Evolutionary conservation across 23 red algal genomes (phyloP), one percentile per base, ranked within the genome.

Genomic region (Cyanidiococcus yangmingshanensis): DNA sequence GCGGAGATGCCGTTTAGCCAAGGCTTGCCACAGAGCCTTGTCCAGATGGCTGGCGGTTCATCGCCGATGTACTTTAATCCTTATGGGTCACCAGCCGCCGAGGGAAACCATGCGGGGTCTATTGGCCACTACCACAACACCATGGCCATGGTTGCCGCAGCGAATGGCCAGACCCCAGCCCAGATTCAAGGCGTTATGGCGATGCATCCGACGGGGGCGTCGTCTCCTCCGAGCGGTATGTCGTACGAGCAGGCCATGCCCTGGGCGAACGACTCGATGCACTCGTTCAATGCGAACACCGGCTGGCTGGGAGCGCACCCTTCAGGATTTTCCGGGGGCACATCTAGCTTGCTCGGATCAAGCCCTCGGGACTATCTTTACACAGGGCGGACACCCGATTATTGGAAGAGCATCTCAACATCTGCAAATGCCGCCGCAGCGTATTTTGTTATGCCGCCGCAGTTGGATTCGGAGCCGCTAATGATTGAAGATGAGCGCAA

Each of bases 1-100:
- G 45, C 45, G 12, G 45, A 54, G 45, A 54, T 54, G 45, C 21
- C 45, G 21, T 54, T 54, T 54, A 7, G 21, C 45, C 45, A 54
- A 21, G 45, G 45, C 45, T 21, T 54, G 45, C 45, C 45, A 7
- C 45, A 54, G 21, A 54, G 45, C 45, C 45, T 54, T 21, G 45
- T 21, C 45, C 45, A 54, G 45, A 54, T 54, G 45, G 21, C 45
- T 21, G 45, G 12, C 7, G 45, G 45, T 54, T 54, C 45, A 54
- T 54, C 63, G 7, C 63, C 21, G 7, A 27, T 71, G 63, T 71
- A 71, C 63, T 71, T 71, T 71, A 71, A 71, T 71, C 63, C 63
- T 12, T 71, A 71, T 29, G 63, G 63, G 16, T 71, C 63, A 3
- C 63, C 63, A 35, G n/a, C 63, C 7, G 32, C 63, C 7, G 63